These are phyloP conservation scores for Termitomyces sp. DNA, from an alignment of 768 basidiomycete genomes.

Conservation along the genomic window DNA sequence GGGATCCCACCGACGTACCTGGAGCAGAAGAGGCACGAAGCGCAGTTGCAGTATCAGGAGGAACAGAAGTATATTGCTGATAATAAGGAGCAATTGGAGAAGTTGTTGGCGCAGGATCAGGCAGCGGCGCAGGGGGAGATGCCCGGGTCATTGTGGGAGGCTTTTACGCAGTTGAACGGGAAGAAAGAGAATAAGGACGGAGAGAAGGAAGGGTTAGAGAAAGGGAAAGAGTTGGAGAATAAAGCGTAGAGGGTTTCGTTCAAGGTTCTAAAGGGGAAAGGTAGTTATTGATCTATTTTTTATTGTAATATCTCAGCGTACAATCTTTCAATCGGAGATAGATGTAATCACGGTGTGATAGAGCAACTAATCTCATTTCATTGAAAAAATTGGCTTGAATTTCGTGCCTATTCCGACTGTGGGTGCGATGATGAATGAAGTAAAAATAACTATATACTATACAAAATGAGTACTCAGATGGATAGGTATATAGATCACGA, in stretches of 20 bases:
- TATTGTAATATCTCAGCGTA: neutral
- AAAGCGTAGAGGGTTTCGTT: neutral
- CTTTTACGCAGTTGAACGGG: constrained; percentile 27
- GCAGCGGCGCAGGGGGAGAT: constrained; percentile 27
- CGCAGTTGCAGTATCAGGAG: constrained; percentile 41
- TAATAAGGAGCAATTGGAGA: constrained; percentile 41
- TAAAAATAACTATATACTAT: neutral
- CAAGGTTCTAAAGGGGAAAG: neutral
- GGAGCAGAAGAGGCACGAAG: constrained; percentile 46
- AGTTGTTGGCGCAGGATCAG: constrained; percentile 31
- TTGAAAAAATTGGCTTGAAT: neutral
- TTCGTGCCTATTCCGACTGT: neutral
- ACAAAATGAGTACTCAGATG: neutral
- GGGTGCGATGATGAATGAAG: neutral
- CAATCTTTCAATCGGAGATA: neutral
- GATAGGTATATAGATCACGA: neutral
- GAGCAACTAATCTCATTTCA: neutral
- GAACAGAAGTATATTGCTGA: constrained; percentile 45
- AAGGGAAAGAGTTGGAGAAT: neutral
- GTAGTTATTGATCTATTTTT: neutral
- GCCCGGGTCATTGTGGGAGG: constrained; percentile 44
- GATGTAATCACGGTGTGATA: neutral
- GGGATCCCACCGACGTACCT: constrained; percentile 44
- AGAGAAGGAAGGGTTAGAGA: neutral
- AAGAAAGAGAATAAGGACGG: constrained; percentile 5